These are phyloP conservation scores for Daldinia bambusicola DNA, from an alignment of 495 filamentous ascomycete species.

Conservation along the genomic window DNA sequence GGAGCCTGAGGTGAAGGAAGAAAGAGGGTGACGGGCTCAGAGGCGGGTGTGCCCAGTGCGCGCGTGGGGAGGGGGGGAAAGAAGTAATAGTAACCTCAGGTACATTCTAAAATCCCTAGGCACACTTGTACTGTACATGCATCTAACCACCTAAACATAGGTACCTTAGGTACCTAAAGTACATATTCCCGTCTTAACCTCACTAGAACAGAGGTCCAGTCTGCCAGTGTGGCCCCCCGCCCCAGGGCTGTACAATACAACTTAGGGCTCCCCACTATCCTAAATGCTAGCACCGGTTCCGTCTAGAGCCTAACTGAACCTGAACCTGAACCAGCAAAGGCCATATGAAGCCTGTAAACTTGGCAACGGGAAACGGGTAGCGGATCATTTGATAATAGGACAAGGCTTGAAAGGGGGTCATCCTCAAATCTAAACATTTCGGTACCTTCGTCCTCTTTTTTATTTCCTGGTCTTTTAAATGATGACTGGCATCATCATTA, in stretches of 20 bases:
- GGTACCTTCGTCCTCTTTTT: constrained; percentile 16
- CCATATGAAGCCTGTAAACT: constrained; percentile 30
- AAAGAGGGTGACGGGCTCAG: constrained; percentile 24
- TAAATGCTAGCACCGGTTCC: constrained; percentile 20
- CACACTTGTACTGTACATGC: not conserved
- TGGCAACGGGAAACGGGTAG: constrained; percentile 25
- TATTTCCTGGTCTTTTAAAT: not conserved
- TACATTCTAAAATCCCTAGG: constrained; percentile 13
- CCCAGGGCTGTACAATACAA: constrained; percentile 3
- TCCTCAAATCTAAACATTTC: constrained; percentile 38
- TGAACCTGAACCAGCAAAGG: constrained; percentile 5
- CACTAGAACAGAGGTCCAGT: no score
- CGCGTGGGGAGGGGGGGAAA: constrained; percentile 25
- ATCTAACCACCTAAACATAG: not conserved
- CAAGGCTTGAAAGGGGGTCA: constrained; percentile 30
- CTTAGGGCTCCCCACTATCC: not conserved
- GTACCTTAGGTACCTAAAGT: constrained; percentile 13
- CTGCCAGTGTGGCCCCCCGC: not conserved
- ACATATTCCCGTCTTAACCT: no score
- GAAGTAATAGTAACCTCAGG: constrained; percentile 9
- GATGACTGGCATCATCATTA: constrained; percentile 16
- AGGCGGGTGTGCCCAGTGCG: constrained; percentile 31
- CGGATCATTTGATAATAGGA: constrained; percentile 42
- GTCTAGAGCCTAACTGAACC: constrained; percentile 33
- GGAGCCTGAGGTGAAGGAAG: constrained; percentile 37